Evolutionary conservation across 1,284 basidiomycete species (phyloP), one percentile per base, ranked within the genome.

Genomic region (Cystobasidiaceae sp.): DNA sequence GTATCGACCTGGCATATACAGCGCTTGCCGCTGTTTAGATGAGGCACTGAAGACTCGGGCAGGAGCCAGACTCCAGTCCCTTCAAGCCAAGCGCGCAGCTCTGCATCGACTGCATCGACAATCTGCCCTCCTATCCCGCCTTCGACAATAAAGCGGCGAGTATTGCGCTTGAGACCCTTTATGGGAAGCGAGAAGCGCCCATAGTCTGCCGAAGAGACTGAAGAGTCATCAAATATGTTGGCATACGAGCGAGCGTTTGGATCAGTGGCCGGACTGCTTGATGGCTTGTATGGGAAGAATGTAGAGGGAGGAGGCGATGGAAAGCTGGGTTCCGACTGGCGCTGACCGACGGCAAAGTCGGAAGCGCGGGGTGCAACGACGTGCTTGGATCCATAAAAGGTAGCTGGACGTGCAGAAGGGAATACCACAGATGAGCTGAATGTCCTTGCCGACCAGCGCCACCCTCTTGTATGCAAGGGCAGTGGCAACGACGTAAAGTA

Each of bases 221-320:
- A n/a, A n/a, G n/a, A 25, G 41, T 64, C 61, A 27, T 64, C 44
- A 25, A 64, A 64, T 11, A 27, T 45, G 6, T 37, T 37, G n/a
- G 54, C 25, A n/a, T n/a, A n/a, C 2, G 15, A 1, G 21, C 54
- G 54, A 43, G 54, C 54, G 21, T 56, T 56, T 23, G 54, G 54
- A 44, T 56, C 54, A 8, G 49, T 39, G 28, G 37, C 28, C 8
- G 60, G 41, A 56, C 56, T 52, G 51, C 37, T 27, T 32, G 61
- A 64, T 34, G 50, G 39, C 34, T 55, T 64, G 32, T 51, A 55
- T 19, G 61, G 61, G 33, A 54, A 64, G 52, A 64, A 64, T 2
- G 28, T 55, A 19, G 61, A 64, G 9, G 61, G 61, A 28, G 61
- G 61, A 15, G 61, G 61, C 34, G 61, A 54, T 28, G 61, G 61